Conservation (phyloP, 2,329 filamentous ascomycete genomes). For the Phialophora macrospora region DNA sequence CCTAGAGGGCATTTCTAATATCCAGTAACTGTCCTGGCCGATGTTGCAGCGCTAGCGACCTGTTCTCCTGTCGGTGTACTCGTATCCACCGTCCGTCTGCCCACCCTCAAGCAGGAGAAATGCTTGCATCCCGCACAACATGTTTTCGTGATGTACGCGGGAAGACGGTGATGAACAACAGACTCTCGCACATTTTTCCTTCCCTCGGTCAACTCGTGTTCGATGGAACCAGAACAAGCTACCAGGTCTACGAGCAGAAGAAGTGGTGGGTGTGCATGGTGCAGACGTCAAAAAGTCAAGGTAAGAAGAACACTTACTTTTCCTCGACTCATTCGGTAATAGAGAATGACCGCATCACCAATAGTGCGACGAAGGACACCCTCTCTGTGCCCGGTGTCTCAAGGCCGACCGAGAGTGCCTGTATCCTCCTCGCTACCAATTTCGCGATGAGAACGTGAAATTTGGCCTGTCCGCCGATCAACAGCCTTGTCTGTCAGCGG, state of each 20-base stretch:
- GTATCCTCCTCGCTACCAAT: constrained; percentile 3
- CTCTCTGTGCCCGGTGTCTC: constrained; percentile 7
- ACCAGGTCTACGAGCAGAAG: not conserved
- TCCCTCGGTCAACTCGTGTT: not conserved
- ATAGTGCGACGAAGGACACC: constrained; percentile 7
- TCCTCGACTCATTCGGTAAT: not conserved
- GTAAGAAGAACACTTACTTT: not conserved
- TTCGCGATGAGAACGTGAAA: constrained; percentile 6
- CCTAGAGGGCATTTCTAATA: not conserved
- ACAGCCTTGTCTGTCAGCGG: not conserved
- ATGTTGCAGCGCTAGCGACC: not conserved
- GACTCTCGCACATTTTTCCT: not conserved
- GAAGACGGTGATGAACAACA: not conserved
- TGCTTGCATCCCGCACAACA: not conserved
- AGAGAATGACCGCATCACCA: not conserved
- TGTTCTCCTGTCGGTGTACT: not conserved
- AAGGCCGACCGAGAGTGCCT: constrained; percentile 7
- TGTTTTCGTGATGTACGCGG: not conserved
- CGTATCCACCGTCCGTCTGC: not conserved
- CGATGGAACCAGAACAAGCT: not conserved
- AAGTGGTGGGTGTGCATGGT: constrained; percentile 4
- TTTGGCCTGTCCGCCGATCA: not conserved
- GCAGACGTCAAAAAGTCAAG: constrained; percentile 14
- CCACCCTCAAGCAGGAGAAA: not conserved
- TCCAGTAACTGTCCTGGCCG: not conserved